phyloP scores from a whole-genome alignment of 192 early-diverging fungal species.

The Neocallimastix lanati region DNA sequence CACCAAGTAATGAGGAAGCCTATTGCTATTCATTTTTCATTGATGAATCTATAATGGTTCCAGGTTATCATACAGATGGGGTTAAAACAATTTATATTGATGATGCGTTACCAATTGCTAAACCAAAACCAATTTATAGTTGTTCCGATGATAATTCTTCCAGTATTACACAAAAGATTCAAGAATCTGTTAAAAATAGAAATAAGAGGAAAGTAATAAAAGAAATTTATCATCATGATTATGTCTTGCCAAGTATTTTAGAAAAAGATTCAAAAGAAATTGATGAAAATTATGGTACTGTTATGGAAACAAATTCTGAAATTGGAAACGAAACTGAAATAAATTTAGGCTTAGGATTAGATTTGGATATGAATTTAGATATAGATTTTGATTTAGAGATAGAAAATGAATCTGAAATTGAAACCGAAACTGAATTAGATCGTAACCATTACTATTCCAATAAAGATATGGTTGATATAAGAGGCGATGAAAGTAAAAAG shows the following conservation, averaged over 20 bases:
- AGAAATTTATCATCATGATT: not conserved
- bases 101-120: not conserved
- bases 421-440: no score
- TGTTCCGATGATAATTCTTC: not conserved
- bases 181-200: not conserved
- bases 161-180: not conserved
- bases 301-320: not conserved
- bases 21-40: not conserved
- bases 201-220: not conserved
- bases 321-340: not conserved
- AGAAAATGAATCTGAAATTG: no score
- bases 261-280: not conserved
- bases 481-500: no score
- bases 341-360: no score
- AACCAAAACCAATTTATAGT: not conserved
- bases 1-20: not conserved
- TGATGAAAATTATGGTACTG: not conserved
- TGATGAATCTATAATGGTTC: not conserved
- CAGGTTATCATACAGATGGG: not conserved
- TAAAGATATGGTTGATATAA: no score
- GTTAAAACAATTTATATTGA: not conserved
- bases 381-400: no score
- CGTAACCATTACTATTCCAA: no score
- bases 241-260: not conserved
- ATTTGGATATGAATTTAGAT: no score